Evolutionary conservation across 2,329 filamentous ascomycete genomes (phyloP).

Genomic region (Aspergillus amoenus): DNA sequence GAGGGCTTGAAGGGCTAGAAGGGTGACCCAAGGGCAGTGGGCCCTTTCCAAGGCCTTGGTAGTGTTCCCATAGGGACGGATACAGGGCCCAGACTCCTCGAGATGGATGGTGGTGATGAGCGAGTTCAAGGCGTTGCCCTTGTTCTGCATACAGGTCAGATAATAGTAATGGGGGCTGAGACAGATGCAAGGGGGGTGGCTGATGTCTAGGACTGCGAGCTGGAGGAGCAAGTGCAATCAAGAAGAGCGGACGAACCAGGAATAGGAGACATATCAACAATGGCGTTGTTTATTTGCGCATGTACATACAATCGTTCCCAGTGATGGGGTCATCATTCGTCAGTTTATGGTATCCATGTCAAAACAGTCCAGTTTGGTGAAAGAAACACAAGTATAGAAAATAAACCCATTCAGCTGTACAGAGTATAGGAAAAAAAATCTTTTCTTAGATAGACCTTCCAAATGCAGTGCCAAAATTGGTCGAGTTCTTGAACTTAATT

Average conservation of each 20-base stretch:
- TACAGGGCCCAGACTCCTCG: no score
- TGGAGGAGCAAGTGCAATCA: background rate
- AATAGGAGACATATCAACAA: background rate
- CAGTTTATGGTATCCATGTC: slow-evolving; percentile 11
- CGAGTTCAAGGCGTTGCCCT: background rate
- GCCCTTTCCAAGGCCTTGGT: background rate
- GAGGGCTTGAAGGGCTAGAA: background rate
- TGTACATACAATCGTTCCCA: slow-evolving; percentile 4
- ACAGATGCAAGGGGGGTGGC: background rate
- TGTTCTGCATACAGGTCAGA: background rate
- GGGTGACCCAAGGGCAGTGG: background rate
- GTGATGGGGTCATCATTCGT: background rate
- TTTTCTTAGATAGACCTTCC: slow-evolving; percentile 28
- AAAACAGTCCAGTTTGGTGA: background rate
- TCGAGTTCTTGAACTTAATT: slow-evolving; percentile 45
- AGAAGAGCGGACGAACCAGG: background rate
- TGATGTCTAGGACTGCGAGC: background rate
- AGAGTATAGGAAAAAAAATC: slow-evolving; percentile 7
- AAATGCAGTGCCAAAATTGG: slow-evolving; percentile 51
- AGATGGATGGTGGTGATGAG: background rate
- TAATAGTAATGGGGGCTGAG: background rate
- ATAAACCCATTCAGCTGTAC: background rate
- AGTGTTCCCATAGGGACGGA: background rate
- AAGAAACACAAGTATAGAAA: slow-evolving; percentile 9
- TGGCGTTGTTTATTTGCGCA: background rate